Percentiles rank a stretch among this genome's conserved stretches.
Evolutionary conservation across 108 stramenopile species (phyloP).

Genomic region (Cylindrotheca fusiformis): DNA sequence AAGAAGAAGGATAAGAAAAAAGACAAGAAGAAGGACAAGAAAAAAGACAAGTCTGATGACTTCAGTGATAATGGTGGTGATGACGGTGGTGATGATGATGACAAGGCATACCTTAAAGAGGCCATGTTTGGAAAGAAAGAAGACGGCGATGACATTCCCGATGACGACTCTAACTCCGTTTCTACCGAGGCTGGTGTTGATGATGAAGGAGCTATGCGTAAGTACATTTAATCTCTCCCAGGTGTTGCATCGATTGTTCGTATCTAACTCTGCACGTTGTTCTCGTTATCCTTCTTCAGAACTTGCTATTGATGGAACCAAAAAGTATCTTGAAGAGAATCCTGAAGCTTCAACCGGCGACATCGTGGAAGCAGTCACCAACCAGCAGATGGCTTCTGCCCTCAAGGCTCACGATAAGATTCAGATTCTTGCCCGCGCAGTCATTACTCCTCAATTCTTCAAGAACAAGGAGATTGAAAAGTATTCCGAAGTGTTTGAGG

Average conservation of each 20-base stretch:
- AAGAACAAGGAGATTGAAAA: conserved; percentile 81
- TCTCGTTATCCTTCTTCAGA: conserved; percentile 19
- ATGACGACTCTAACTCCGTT: conserved; percentile 44
- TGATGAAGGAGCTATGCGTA: conserved; percentile 75
- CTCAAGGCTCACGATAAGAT: conserved; percentile 90
- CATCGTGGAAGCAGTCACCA: conserved; percentile 74
- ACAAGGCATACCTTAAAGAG: conserved; percentile 65
- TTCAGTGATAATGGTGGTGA: neutral
- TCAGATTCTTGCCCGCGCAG: conserved; percentile 75
- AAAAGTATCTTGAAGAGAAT: conserved; percentile 70
- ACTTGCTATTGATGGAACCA: conserved; percentile 77
- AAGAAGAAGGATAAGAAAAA: conserved; percentile 59
- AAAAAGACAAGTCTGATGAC: conserved; percentile 34
- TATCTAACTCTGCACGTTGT: neutral
- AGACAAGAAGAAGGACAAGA: conserved; percentile 68
- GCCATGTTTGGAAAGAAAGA: conserved; percentile 53
- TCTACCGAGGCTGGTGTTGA: conserved; percentile 65
- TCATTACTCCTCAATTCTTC: conserved; percentile 77
- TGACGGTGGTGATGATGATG: conserved; percentile 39
- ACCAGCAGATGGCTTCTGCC: conserved; percentile 93
- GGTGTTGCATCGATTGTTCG: neutral
- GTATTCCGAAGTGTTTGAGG: conserved; percentile 49
- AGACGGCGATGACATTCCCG: conserved; percentile 37
- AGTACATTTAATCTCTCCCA: conserved; percentile 23
- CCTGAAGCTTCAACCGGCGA: conserved; percentile 60